phyloP scores from a whole-genome alignment of 2,329 filamentous ascomycete genomes.

The Pyrenochaeta sp. region DNA sequence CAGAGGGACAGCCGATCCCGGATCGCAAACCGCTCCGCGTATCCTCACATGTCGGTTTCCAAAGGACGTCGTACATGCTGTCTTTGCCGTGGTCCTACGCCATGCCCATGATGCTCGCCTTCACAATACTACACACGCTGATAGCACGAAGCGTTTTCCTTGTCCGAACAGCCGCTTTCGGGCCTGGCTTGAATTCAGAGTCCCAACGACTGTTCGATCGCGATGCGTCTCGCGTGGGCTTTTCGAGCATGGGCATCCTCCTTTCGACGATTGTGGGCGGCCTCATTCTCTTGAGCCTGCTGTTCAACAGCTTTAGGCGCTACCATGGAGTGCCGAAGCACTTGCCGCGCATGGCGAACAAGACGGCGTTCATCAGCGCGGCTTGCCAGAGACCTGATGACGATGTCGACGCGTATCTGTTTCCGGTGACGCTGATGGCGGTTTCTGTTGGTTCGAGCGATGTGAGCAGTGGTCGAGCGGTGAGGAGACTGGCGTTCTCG shows the following conservation, averaged over 20 bases:
- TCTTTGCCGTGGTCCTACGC: slow-evolving; percentile 6
- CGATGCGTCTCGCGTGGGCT: slow-evolving; percentile 6
- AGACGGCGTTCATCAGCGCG: slow-evolving; percentile 11
- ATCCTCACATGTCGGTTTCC: slow-evolving; percentile 5
- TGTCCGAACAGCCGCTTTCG: slow-evolving; percentile 1
- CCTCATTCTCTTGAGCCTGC: slow-evolving; percentile 1
- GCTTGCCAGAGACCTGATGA: slow-evolving; percentile 8
- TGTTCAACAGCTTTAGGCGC: slow-evolving; percentile 2
- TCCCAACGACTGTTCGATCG: neutral
- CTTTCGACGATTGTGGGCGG: neutral
- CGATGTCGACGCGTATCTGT: neutral
- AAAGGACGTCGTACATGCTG: slow-evolving; percentile 9
- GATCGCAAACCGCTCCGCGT: slow-evolving; percentile 8
- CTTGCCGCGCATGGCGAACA: slow-evolving; percentile 5
- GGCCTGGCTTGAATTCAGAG: neutral
- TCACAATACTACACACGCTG: slow-evolving; percentile 3
- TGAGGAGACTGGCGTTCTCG: too few species aligned
- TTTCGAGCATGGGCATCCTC: slow-evolving; percentile 3
- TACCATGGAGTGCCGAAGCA: slow-evolving; percentile 3
- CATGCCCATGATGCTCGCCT: slow-evolving; percentile 1
- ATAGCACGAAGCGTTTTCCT: slow-evolving; percentile 1
- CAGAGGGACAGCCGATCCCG: neutral
- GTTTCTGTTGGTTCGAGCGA: too few species aligned
- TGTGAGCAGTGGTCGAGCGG: too few species aligned
- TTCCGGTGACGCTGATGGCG: slow-evolving; percentile 4